A percentile compares a stretch with the other conserved stretches of the same genome.
phyloP scores from a whole-genome alignment of 2,329 filamentous ascomycete species.

The Verticillium klebahnii region DNA sequence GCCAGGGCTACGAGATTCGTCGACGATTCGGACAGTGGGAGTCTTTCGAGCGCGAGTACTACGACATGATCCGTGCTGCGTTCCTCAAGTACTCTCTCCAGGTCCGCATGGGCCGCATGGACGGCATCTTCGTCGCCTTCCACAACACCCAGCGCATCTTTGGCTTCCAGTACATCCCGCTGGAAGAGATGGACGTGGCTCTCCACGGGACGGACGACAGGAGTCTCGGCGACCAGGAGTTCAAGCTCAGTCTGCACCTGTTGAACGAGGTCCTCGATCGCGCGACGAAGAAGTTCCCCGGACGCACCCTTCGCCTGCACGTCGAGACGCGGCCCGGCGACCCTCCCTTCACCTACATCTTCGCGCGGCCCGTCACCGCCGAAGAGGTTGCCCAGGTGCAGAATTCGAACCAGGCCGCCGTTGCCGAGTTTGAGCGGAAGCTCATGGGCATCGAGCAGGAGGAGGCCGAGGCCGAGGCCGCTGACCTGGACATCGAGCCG shows the following conservation, averaged over 20 bases:
- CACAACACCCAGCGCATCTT: slow-evolving; percentile 96
- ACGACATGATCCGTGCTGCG: slow-evolving; percentile 90
- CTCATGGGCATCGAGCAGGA: slow-evolving; percentile 47
- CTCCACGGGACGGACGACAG: slow-evolving; percentile 72
- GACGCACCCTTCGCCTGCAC: slow-evolving; percentile 71
- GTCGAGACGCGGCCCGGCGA: slow-evolving; percentile 67
- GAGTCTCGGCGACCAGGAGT: slow-evolving; percentile 74
- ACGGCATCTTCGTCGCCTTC: slow-evolving; percentile 94
- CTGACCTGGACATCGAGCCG: slow-evolving; percentile 11
- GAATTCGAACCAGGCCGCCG: slow-evolving; percentile 54
- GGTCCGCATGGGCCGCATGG: slow-evolving; percentile 96
- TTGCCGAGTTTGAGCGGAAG: slow-evolving; percentile 64
- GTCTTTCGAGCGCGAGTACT: slow-evolving; percentile 93
- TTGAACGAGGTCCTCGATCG: slow-evolving; percentile 75
- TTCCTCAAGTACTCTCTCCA: slow-evolving; percentile 97
- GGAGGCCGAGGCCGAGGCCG: slow-evolving; percentile 16
- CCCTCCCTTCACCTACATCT: slow-evolving; percentile 76
- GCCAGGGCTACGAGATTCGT: slow-evolving; percentile 83
- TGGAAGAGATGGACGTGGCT: slow-evolving; percentile 83
- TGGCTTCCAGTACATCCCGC: slow-evolving; percentile 89
- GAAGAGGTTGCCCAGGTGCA: slow-evolving; percentile 73
- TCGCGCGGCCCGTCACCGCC: slow-evolving; percentile 77
- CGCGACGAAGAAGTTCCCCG: slow-evolving; percentile 70
- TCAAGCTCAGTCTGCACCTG: slow-evolving; percentile 72
- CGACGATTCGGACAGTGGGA: slow-evolving; percentile 72